Evolutionary conservation across 441 rosid species (phyloP).

Genomic region (Erodium moschatum): DNA sequence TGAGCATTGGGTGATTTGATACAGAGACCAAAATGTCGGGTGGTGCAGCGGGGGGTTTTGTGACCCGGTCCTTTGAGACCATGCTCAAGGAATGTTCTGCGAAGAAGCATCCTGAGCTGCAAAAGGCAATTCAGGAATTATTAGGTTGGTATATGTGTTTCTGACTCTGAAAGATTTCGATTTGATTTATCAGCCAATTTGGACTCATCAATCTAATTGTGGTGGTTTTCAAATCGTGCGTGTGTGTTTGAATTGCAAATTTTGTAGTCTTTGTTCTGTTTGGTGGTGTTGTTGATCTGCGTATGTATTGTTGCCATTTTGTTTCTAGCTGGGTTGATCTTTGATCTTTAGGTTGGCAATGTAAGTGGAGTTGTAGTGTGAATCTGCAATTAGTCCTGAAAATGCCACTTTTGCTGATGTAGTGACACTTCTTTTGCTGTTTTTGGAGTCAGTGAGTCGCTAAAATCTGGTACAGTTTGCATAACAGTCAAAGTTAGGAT

Average conservation of each 20-base stretch:
- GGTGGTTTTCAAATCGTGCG: background rate
- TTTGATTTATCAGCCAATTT: background rate
- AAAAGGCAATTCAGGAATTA: slow-evolving; percentile 65
- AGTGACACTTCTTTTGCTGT: background rate
- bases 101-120: slow-evolving; percentile 82
- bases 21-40: slow-evolving; percentile 17
- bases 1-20: background rate
- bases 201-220: background rate
- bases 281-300: background rate
- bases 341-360: background rate
- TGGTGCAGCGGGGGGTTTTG: slow-evolving; percentile 85
- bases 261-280: background rate
- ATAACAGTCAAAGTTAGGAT: background rate
- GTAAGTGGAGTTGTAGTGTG: background rate
- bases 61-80: slow-evolving; percentile 85
- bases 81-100: slow-evolving; percentile 88
- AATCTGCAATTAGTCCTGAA: background rate
- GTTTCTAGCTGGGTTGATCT: background rate
- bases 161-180: background rate
- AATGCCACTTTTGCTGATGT: background rate
- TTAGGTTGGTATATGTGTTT: slow-evolving; percentile 42
- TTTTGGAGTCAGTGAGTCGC: background rate
- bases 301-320: background rate
- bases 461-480: background rate
- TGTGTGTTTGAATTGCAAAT: background rate